Base-by-base conservation (phyloP, 2,329 filamentous ascomycete genomes). In the Fusarium tricinctum region DNA sequence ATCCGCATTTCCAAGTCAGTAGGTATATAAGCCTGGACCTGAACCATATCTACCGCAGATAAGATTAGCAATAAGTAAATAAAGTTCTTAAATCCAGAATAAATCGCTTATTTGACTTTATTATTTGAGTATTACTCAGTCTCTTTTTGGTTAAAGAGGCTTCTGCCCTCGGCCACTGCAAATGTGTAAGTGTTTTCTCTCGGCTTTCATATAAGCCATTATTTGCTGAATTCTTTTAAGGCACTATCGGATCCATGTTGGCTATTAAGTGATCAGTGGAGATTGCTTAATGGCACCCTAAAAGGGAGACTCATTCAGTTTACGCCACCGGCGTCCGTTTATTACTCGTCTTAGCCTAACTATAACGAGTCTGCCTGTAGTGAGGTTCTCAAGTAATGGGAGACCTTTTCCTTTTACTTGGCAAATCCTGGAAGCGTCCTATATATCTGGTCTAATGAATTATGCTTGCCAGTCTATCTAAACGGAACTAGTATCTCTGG, bases 401-500 rank as follows among this genome's bases (percentile, higher is more conserved):
- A 38, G 2, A n/a, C 43, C 28, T 57, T 33, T 13, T 33, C 32
- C 2, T 50, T 57, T 9, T 46, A 57, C 44, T 57, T 46, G 4
- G 35, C 23, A 17, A 35, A 57, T 9, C 53, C 53, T 0, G 45
- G 20, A 8, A 57, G 45, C 1, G 13, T 57, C 13, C 53, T 42
- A 20, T 43, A 17, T 13, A 46, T 28, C 3, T 50, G 45, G 53
- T 14, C 53, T 3, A 57, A 57, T 22, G 45, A 28, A 20, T 39
- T 45, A 3, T 57, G 53, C 7, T 26, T 5, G 20, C 53, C 53
- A 3, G 20, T 57, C 5, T 57, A 43, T 6, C 15, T 40, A 38
- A 57, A 57, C 13, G 53, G 53, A 17, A 57, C 53, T 5, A 57
- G 53, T 10, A 57, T 57, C 35, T 33, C 40, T 2, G 53, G 53